Percentiles rank a stretch among this genome's conserved stretches.
These are phyloP conservation scores for Aspergillus nanangensis DNA, from an alignment of 495 filamentous ascomycete genomes.

Conservation along the genomic window DNA sequence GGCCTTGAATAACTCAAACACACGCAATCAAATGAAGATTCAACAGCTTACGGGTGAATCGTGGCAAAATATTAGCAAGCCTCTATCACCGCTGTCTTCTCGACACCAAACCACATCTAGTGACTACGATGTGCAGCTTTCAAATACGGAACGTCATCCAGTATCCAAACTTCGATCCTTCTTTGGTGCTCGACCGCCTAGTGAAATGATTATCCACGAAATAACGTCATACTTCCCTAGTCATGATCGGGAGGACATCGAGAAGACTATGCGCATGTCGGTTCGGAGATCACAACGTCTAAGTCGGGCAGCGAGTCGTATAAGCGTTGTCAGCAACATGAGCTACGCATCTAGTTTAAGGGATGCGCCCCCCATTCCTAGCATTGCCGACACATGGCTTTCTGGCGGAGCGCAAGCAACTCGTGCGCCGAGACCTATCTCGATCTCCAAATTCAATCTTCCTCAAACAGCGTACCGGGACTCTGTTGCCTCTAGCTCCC, in stretches of 20 bases:
- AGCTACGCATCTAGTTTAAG: conserved; percentile 88
- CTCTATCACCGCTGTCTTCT: conserved; percentile 68
- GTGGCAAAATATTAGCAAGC: conserved; percentile 76
- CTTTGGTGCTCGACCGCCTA: conserved; percentile 88
- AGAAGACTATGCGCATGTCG: conserved; percentile 86
- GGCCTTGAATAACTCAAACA: conserved; percentile 56
- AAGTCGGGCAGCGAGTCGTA: conserved; percentile 83
- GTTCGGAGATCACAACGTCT: conserved; percentile 83
- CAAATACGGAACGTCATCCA: conserved; percentile 41
- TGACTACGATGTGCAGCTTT: conserved; percentile 39
- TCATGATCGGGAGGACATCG: conserved; percentile 86
- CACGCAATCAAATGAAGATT: conserved; percentile 70
- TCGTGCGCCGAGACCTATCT: conserved; percentile 54
- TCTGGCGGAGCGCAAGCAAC: conserved; percentile 43
- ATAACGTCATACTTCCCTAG: conserved; percentile 96
- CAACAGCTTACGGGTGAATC: conserved; percentile 80
- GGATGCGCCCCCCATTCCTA: conserved; percentile 88
- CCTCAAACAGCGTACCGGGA: conserved; percentile 68
- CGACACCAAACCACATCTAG: conserved; percentile 57
- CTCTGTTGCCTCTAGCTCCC: conserved; percentile 79
- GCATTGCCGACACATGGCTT: conserved; percentile 90
- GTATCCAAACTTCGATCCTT: conserved; percentile 65
- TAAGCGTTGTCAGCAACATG: conserved; percentile 90
- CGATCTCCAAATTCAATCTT: conserved; percentile 55
- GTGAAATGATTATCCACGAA: conserved; percentile 95